phyloP scores from a whole-genome alignment of 1,284 basidiomycete species.

The Cryptococcus amylolentus region DNA sequence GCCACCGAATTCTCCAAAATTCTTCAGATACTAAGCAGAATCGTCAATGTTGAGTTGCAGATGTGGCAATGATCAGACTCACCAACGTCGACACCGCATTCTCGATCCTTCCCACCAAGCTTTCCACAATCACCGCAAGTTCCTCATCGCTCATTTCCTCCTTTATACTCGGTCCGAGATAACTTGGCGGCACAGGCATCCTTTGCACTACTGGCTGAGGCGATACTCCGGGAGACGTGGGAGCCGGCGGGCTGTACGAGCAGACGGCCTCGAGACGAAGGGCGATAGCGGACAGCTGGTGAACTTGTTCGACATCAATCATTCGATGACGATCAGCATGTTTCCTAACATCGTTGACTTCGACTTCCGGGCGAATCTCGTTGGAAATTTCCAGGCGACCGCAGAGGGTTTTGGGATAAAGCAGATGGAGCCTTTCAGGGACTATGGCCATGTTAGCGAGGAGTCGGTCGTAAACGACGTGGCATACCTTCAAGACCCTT shows the following conservation, averaged over 20 bases:
- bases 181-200: constrained; percentile 56
- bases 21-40: constrained; percentile 41
- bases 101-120: constrained; percentile 70
- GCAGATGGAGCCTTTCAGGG: constrained; percentile 76
- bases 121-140: constrained; percentile 69
- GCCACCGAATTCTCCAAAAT: constrained; percentile 46
- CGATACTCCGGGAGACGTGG: constrained; percentile 7
- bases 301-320: constrained; percentile 70
- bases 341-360: constrained; percentile 51
- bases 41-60: constrained; percentile 2
- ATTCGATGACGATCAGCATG: constrained; percentile 62
- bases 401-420: constrained; percentile 75
- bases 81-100: constrained; percentile 68
- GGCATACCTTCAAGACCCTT: constrained; percentile 74
- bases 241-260: constrained; percentile 53
- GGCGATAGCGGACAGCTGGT: constrained; percentile 69
- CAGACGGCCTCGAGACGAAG: constrained; percentile 80
- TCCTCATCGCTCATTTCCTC: constrained; percentile 74
- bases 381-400: constrained; percentile 63
- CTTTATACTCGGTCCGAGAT: constrained; percentile 67
- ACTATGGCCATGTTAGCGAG: constrained; percentile 44
- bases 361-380: constrained; percentile 53
- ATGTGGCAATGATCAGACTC: constrained; percentile 14
- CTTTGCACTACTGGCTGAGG: not conserved
- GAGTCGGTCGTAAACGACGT: constrained; percentile 1